Conservation (phyloP, 73 alveolate species). For the Effrenium voratum region DNA sequence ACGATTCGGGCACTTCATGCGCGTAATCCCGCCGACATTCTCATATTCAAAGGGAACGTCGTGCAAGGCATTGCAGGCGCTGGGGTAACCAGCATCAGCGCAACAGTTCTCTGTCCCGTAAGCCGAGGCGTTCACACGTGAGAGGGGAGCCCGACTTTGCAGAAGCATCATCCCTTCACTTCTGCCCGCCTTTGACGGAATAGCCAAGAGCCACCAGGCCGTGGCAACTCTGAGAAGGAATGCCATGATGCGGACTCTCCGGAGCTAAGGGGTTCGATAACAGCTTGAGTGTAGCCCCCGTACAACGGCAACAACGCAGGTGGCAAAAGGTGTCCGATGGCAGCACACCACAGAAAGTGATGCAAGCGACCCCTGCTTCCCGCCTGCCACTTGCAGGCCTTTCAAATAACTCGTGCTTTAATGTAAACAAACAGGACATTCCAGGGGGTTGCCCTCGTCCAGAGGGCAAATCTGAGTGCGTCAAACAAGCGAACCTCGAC, state of each 20-base stretch:
- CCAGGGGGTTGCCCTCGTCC: too few species aligned
- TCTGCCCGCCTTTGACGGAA: background rate
- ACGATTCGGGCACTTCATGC: conserved; percentile 23
- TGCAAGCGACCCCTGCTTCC: too few species aligned
- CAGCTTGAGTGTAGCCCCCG: too few species aligned
- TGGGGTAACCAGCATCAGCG: background rate
- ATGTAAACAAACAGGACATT: too few species aligned
- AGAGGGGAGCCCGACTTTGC: background rate
- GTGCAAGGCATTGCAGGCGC: background rate
- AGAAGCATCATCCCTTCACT: background rate
- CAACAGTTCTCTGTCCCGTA: conserved; percentile 3
- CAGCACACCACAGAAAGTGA: too few species aligned
- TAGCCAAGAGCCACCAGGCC: conserved; percentile 1
- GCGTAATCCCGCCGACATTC: background rate
- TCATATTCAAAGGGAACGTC: background rate
- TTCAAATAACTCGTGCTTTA: too few species aligned
- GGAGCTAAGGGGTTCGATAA: too few species aligned
- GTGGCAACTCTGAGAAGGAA: background rate
- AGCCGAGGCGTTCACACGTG: background rate
- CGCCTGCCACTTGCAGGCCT: too few species aligned
- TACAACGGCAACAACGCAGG: too few species aligned
- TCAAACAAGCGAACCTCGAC: too few species aligned
- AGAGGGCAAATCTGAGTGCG: too few species aligned
- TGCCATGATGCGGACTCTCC: conserved; percentile 8
- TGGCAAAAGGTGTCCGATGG: too few species aligned